Evolutionary conservation across 225 moss, liverwort and hornwort genomes (phyloP), one percentile per base, ranked within the genome.

Genomic region (Marchantia polymorpha): DNA sequence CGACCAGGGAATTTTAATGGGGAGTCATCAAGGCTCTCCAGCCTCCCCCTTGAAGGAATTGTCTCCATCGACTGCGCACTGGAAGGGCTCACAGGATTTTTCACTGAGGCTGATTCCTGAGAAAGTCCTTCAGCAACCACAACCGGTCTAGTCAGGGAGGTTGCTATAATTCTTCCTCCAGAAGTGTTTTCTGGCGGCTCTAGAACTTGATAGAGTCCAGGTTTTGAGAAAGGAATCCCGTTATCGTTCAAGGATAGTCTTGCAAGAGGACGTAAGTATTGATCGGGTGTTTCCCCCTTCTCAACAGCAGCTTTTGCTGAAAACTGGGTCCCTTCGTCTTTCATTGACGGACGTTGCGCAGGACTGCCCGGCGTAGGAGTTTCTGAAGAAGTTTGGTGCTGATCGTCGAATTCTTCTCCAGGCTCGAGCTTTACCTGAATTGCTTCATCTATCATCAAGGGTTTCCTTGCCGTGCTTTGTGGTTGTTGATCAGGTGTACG

Each of bases 191-290:
- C 29, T n/a, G 65, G 51, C 11, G 78, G 78, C 46, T 69, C 78
- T 20, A 79, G n/a, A 12, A 79, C 78, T 70, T 70, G 78, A 79
- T 68, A 79, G 3, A 79, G 78, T 19, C 78, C 78, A 8, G 78
- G 78, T 69, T 69, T 79, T 0, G 78, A 79, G 56, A 25, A 79
- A 10, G 56, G 52, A 55, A 67, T 26, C 19, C 68, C 68, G 17
- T 56, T 55, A 68, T 79, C 68, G 10, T 69, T 79, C 56, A 69
- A 54, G 53, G 78, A 79, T 5, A 26, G 52, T 47, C 69, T 79
- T 60, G 78, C 69, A 17, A 79, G 25, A n/a, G 78, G 67, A 69
- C 69, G 68, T 54, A 31, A 29, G 17, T 46, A 23, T 27, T 0
- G 53, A 20, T 53, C 53, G 15, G 8, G 30, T 19, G 26, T 19